These are phyloP conservation scores for Geosmithia flava DNA, from an alignment of 2,329 filamentous ascomycete genomes.

Conservation along the genomic window DNA sequence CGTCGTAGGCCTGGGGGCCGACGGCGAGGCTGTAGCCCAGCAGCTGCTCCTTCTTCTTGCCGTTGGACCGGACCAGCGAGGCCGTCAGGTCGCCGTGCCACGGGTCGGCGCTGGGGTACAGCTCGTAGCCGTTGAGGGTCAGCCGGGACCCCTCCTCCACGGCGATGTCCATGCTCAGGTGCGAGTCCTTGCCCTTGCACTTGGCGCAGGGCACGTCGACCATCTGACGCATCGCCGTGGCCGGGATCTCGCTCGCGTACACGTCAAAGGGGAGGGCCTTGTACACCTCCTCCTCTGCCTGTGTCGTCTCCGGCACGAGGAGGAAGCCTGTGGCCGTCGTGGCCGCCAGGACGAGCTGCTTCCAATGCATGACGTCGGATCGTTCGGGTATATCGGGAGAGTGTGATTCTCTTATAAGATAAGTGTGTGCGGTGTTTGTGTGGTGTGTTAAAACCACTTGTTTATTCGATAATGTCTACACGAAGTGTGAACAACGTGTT, in stretches of 20 bases:
- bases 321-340: constrained; percentile 33
- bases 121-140: constrained; percentile 45
- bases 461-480: too few relatives aligned
- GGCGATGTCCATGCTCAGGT: constrained; percentile 41
- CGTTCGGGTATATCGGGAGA: not conserved
- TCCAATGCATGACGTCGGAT: constrained; percentile 16
- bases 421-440: not conserved
- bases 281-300: constrained; percentile 27
- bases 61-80: constrained; percentile 26
- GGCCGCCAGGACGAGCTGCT: constrained; percentile 18
- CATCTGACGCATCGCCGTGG: constrained; percentile 19
- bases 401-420: too few relatives aligned
- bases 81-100: constrained; percentile 31
- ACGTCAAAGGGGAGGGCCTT: constrained; percentile 22
- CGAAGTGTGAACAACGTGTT: too few relatives aligned
- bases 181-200: constrained; percentile 33
- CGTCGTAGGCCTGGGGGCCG: constrained; percentile 30
- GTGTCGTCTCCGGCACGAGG: constrained; percentile 35
- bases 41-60: constrained; percentile 19
- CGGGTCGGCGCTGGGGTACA: constrained; percentile 42
- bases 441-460: not conserved
- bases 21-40: constrained; percentile 38
- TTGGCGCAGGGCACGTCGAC: constrained; percentile 40
- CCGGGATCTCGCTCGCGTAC: constrained; percentile 23
- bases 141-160: constrained; percentile 37